Percentiles rank a stretch among this genome's conserved stretches.
Conservation (phyloP, 768 basidiomycete genomes). For the Boletus rex-veris region DNA sequence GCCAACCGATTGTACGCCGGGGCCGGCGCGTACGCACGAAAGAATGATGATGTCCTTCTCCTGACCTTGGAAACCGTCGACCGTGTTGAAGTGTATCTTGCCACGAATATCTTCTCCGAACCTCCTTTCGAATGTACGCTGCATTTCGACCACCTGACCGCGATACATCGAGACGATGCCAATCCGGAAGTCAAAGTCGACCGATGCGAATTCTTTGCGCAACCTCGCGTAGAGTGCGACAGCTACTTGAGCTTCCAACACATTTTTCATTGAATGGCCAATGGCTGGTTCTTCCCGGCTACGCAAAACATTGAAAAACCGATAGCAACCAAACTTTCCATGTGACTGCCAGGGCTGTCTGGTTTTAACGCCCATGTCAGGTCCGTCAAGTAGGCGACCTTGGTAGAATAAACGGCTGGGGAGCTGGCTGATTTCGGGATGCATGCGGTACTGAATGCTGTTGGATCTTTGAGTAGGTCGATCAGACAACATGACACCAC, state of each 20-base stretch:
- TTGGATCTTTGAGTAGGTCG: background rate
- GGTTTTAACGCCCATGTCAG: slow-evolving; percentile 82
- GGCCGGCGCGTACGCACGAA: slow-evolving; percentile 92
- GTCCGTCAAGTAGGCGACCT: slow-evolving; percentile 77
- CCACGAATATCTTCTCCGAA: slow-evolving; percentile 71
- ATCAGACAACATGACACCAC: background rate
- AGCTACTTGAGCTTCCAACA: slow-evolving; percentile 68
- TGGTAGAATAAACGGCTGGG: slow-evolving; percentile 89
- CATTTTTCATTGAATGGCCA: slow-evolving; percentile 75
- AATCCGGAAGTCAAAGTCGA: slow-evolving; percentile 53
- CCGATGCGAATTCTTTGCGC: slow-evolving; percentile 54
- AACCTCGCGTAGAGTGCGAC: slow-evolving; percentile 74
- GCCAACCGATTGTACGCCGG: slow-evolving; percentile 77
- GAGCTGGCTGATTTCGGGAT: slow-evolving; percentile 88
- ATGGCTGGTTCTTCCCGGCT: slow-evolving; percentile 56
- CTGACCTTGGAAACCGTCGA: slow-evolving; percentile 98
- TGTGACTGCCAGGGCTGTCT: slow-evolving; percentile 81
- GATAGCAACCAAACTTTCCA: slow-evolving; percentile 77
- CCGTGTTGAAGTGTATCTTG: slow-evolving; percentile 90
- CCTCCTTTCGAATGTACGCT: slow-evolving; percentile 58
- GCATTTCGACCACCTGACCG: slow-evolving; percentile 78
- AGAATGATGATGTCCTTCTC: slow-evolving; percentile 98
- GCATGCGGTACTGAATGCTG: slow-evolving; percentile 99
- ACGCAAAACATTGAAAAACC: slow-evolving; percentile 77
- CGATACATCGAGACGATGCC: slow-evolving; percentile 93